Evolutionary conservation across 75 land plant species (phyloP), one percentile per base, ranked within the genome.

Genomic region (Pinus taeda): DNA sequence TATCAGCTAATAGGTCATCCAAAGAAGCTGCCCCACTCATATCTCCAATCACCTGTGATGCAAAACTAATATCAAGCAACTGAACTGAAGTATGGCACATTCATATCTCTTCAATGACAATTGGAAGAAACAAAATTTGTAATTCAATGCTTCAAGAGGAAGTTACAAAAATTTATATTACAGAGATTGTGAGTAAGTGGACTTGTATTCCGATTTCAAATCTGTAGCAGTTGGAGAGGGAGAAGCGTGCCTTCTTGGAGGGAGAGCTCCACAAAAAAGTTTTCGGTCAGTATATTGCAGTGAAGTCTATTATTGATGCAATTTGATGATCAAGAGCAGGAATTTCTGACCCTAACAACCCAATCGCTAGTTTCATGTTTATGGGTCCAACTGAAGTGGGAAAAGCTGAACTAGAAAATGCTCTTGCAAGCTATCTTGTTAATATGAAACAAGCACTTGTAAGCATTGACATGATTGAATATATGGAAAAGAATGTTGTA

Each of bases 401-500:
- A 3, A 92, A 92, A 78, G 88, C 95, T 13, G 95, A 92, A 75
- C 78, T 92, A 26, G 95, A 92, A 26, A 92, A 92, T 81, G 85
- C 95, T 18, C 82, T 92, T 36, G 92, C 92, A 20, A 81, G 81
- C 4, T 88, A 88, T 75, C 90, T 90, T 57, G 88, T 93, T 74
- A 86, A 91, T 26, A 86, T 90, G 14, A 91, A 93, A 78, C 84
- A 88, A 75, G 89, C 93, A 49, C 88, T 93, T 78, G 81, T 93
- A 45, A 75, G 95, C 42, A 87, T 93, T 30, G 94, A 95, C 58
- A 95, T 95, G 96, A 91, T 88, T 80, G 96, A 95, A 77, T 95
- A 91, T 77, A 95, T 95, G 98, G 96, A 95, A 67, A 90, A 91
- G 64, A 92, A 93, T 78, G 79, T 94, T 0, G 96, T 93, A 56